Conservation (phyloP, 805 yeast genomes). For the Myxozyma neglecta region DNA sequence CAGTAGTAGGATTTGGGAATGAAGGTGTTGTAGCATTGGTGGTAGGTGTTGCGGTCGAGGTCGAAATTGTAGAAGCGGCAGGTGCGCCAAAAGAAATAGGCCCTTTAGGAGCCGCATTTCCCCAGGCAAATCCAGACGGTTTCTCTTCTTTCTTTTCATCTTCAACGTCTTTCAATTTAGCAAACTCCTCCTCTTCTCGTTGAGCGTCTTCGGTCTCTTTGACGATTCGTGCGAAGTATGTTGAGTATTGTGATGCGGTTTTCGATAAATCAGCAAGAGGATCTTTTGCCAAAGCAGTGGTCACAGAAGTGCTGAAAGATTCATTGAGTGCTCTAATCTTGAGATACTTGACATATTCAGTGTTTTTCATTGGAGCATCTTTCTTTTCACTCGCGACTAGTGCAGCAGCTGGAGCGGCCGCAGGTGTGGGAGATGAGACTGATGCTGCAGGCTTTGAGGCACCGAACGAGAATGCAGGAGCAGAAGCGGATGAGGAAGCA, state of each 20-base stretch:
- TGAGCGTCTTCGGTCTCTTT: conserved; percentile 13
- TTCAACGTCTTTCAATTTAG: conserved; percentile 11
- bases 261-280: conserved; percentile 27
- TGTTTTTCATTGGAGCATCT: not conserved
- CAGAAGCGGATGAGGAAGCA: not conserved
- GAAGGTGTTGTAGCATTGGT: not conserved
- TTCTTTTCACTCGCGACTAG: conserved; percentile 2
- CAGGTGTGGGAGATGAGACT: not conserved
- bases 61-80: not conserved
- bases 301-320: conserved; percentile 17
- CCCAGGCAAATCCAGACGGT: conserved; percentile 18
- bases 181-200: conserved; percentile 20
- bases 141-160: not conserved
- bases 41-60: not conserved
- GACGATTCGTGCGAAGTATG: conserved; percentile 13
- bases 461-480: not conserved
- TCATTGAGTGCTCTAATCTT: conserved; percentile 33
- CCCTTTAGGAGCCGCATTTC: conserved; percentile 8
- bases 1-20: not conserved
- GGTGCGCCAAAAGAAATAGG: conserved; percentile 6
- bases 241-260: conserved; percentile 16
- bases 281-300: conserved; percentile 23
- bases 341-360: conserved; percentile 30
- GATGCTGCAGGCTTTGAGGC: not conserved
- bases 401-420: conserved; percentile 2